Evolutionary conservation across 23 red algal species (phyloP).

Genomic region (Gracilaria domingensis): DNA sequence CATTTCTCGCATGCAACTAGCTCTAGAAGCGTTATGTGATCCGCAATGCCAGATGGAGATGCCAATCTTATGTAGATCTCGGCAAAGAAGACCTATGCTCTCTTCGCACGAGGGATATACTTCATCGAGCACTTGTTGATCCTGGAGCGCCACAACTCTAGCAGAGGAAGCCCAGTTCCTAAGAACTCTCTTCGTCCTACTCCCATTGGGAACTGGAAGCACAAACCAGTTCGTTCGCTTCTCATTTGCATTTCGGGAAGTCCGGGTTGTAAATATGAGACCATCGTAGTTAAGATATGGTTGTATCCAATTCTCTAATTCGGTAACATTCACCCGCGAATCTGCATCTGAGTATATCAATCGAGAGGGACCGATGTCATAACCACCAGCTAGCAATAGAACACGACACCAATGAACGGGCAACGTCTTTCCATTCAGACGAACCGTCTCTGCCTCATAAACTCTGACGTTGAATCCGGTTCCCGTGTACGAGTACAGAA

Average conservation of each 20-base stretch:
- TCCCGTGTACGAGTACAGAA: constrained; percentile 37
- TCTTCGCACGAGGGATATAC: constrained; percentile 37
- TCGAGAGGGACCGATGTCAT: constrained; percentile 16
- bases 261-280: constrained; percentile 40
- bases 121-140: constrained; percentile 50
- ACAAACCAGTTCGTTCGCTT: constrained; percentile 63
- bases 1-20: constrained; percentile 40
- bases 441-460: constrained; percentile 22
- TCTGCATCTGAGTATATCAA: constrained; percentile 54
- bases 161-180: constrained; percentile 27
- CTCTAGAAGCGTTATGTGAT: constrained; percentile 26
- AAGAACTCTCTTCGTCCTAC: constrained; percentile 1
- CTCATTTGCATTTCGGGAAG: neutral
- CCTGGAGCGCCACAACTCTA: constrained; percentile 31
- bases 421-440: constrained; percentile 16
- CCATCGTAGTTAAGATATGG: constrained; percentile 36
- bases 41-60: constrained; percentile 49
- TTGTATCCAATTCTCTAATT: constrained; percentile 29
- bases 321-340: constrained; percentile 42
- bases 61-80: constrained; percentile 9
- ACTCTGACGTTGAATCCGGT: constrained; percentile 36
- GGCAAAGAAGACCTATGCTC: constrained; percentile 17
- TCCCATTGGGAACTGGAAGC: constrained; percentile 22
- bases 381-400: neutral
- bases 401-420: constrained; percentile 59